phyloP scores from a whole-genome alignment of 805 yeast genomes.

The Ogataea pignaliae region DNA sequence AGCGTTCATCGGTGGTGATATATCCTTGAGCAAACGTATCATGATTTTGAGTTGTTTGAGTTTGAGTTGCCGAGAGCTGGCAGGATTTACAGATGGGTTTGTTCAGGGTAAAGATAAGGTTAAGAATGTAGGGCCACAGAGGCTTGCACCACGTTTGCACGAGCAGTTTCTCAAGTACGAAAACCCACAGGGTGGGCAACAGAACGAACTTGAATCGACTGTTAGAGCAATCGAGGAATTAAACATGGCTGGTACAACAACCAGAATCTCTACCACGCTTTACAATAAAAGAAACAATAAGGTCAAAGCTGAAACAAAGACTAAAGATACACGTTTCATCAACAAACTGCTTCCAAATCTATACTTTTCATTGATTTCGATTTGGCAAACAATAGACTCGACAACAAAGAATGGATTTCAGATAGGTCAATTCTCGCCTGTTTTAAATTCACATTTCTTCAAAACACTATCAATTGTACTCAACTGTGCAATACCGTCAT shows the following conservation, averaged over 20 bases:
- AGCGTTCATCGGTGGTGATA: constrained; percentile 64
- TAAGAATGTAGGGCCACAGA: constrained; percentile 24
- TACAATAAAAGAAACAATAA: constrained; percentile 7
- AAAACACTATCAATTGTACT: constrained; percentile 54
- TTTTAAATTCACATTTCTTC: constrained; percentile 54
- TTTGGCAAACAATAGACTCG: constrained; percentile 38
- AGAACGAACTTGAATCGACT: constrained; percentile 4
- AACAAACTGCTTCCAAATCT: constrained; percentile 36
- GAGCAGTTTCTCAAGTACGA: constrained; percentile 31
- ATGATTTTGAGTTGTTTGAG: constrained; percentile 63
- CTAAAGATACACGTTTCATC: constrained; percentile 30
- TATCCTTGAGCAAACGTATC: constrained; percentile 76
- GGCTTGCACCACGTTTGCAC: constrained; percentile 47
- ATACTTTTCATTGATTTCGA: constrained; percentile 50
- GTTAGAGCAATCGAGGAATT: constrained; percentile 16
- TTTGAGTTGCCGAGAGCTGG: constrained; percentile 66
- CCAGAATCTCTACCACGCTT: constrained; percentile 38
- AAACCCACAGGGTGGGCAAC: constrained; percentile 2
- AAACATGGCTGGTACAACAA: constrained; percentile 34
- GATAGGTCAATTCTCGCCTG: constrained; percentile 49
- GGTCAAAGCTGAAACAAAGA: constrained; percentile 10
- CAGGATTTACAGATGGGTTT: constrained; percentile 56
- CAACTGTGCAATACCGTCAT: constrained; percentile 54
- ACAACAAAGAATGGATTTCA: constrained; percentile 37
- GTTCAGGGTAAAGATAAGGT: constrained; percentile 33